Conservation (phyloP, 345 rosid species). For the Brassica rapa region DNA sequence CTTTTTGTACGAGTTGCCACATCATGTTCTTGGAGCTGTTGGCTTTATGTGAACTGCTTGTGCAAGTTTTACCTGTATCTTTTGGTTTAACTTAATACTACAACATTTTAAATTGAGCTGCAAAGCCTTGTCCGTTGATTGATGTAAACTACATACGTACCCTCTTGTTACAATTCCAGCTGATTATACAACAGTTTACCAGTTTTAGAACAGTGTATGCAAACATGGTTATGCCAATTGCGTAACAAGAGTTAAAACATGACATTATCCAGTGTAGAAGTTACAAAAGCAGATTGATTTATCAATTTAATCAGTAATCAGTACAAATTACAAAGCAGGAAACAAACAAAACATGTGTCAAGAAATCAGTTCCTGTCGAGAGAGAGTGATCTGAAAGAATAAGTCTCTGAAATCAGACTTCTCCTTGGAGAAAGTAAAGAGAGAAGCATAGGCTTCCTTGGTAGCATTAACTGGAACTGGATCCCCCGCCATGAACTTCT, state of each 20-base stretch:
- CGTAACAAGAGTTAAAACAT: not conserved
- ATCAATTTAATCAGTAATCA: not conserved
- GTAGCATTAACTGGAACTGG: conserved; percentile 75
- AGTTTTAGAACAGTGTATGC: not conserved
- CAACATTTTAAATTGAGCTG: conserved; percentile 11
- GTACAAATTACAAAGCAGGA: conserved; percentile 4
- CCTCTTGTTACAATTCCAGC: conserved; percentile 3
- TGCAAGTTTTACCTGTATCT: conserved; percentile 18
- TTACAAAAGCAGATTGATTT: conserved; percentile 14
- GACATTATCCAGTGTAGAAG: not conserved
- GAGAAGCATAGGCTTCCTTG: conserved; percentile 83
- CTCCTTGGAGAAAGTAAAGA: conserved; percentile 80
- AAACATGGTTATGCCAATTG: not conserved
- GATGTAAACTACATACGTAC: conserved; percentile 27
- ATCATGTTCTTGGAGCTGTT: conserved; percentile 1
- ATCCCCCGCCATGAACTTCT: conserved; percentile 66
- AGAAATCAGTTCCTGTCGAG: conserved; percentile 74
- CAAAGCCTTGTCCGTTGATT: conserved; percentile 21
- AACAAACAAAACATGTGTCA: not conserved
- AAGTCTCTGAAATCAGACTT: conserved; percentile 75
- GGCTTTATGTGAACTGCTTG: conserved; percentile 26
- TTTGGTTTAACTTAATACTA: conserved; percentile 11
- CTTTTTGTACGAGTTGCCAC: conserved; percentile 3
- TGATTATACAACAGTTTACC: not conserved
- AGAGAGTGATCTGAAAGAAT: conserved; percentile 75